Base-by-base conservation (phyloP, 441 rosid genomes). In the Syzygium malaccense region DNA sequence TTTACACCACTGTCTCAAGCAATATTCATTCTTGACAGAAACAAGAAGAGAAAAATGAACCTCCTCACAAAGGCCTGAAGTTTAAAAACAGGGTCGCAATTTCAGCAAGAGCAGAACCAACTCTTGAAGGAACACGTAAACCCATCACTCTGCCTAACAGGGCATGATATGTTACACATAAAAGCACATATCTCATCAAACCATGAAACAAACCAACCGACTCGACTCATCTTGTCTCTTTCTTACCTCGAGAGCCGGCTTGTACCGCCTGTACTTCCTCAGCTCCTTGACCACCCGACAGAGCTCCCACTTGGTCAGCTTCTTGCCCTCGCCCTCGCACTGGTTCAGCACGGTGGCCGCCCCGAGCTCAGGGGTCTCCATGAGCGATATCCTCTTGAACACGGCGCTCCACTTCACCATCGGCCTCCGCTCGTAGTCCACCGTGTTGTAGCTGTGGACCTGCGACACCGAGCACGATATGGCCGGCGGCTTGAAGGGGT, bases 221-320 rank as follows among this genome's bases (percentile, higher is more conserved):
- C 41, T 32, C 58, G 86, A 51, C 58, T 55, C 51, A 75, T 75
- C 83, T 71, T 8, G 80, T 71, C 48, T 54, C n/a, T 71, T 71
- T 28, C 49, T 60, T 90, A 97, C 99, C 99, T 96, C 96, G 4
- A 98, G 98, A 90, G 99, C 99, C 90, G 89, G 97, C 87, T 90
- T 91, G 92, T 91, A 89, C 68, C 98, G 96, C 93, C 91, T 95
- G 94, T 88, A 97, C 93, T 95, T 97, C 94, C 99, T 92, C 93
- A 98, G 89, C 93, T 98, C 99, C 94, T 95, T 96, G 90, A 97
- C 95, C 88, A 97, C 96, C 92, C 95, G 93, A 90, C 96, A 95
- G 66, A 98, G 99, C 94, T 97, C 99, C 99, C 98, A 96, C 89
- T 97, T 96, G 68, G 94, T 92, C 87, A 95, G 96, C 92, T 92